These are phyloP conservation scores for Pseudogymnoascus sp. DNA, from an alignment of 2,329 filamentous ascomycete species.

Conservation along the genomic window DNA sequence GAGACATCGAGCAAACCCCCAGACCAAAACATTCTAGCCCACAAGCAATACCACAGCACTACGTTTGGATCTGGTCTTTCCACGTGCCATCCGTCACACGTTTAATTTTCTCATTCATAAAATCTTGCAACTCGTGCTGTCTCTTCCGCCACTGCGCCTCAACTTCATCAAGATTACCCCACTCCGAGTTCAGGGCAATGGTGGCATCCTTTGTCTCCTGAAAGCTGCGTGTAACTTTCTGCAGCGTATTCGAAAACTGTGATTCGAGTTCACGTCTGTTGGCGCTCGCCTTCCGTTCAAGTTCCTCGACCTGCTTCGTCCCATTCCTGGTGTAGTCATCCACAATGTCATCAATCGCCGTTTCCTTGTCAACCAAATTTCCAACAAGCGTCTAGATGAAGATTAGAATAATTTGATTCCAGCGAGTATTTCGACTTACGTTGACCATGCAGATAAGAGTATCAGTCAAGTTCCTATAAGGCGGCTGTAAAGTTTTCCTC, in stretches of 20 bases:
- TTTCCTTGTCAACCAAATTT: slow-evolving; percentile 24
- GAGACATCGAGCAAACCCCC: neutral
- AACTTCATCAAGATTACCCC: slow-evolving; percentile 15
- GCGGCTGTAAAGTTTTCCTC: slow-evolving; percentile 25
- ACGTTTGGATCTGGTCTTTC: neutral
- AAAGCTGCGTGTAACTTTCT: slow-evolving; percentile 13
- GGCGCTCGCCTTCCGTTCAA: slow-evolving; percentile 16
- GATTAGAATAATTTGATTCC: slow-evolving; percentile 20
- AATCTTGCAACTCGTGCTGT: slow-evolving; percentile 20
- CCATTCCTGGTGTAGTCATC: slow-evolving; percentile 26
- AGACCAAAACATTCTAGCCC: neutral
- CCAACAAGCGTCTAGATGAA: slow-evolving; percentile 25
- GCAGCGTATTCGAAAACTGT: slow-evolving; percentile 10
- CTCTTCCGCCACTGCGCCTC: slow-evolving; percentile 23
- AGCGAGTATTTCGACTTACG: slow-evolving; percentile 20
- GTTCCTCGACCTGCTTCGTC: slow-evolving; percentile 19
- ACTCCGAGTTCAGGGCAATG: slow-evolving; percentile 16
- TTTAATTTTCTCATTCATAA: neutral
- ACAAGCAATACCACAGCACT: neutral
- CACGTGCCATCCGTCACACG: neutral
- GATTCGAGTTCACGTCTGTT: slow-evolving; percentile 14
- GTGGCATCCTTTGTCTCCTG: slow-evolving; percentile 20
- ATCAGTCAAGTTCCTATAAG: slow-evolving; percentile 23
- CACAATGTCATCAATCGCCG: slow-evolving; percentile 23
- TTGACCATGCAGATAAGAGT: slow-evolving; percentile 25